phyloP scores from a whole-genome alignment of 768 basidiomycete species.

The Tubosaeta sp. region DNA sequence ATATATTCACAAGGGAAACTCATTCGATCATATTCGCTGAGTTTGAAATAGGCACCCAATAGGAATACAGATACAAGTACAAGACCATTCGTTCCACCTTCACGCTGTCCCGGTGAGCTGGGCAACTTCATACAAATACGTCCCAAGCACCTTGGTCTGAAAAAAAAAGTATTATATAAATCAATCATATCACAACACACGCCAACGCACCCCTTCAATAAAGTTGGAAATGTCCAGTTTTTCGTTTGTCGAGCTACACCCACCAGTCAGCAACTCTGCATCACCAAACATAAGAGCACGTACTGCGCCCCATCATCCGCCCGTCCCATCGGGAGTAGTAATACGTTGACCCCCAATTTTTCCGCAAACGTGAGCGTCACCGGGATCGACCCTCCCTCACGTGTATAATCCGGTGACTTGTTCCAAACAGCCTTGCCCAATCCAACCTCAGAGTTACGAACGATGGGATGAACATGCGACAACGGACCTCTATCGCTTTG shows the following conservation, averaged over 20 bases:
- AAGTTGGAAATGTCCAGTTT: conserved; percentile 90
- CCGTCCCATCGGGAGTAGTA: conserved; percentile 89
- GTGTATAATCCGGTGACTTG: conserved; percentile 73
- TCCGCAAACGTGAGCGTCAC: conserved; percentile 94
- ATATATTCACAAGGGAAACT: background rate
- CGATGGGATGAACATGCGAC: background rate
- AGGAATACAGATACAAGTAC: background rate
- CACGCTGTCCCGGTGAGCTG: conserved; percentile 12
- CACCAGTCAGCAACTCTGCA: background rate
- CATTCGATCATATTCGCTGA: conserved; percentile 14
- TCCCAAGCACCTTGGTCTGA: conserved; percentile 33
- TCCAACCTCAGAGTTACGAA: background rate
- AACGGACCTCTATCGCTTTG: conserved; percentile 68
- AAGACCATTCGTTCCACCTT: conserved; percentile 1
- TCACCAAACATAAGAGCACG: conserved; percentile 27
- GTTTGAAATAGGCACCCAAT: conserved; percentile 11
- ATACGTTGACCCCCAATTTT: conserved; percentile 77
- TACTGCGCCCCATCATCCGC: conserved; percentile 94
- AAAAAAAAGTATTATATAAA: too few relatives aligned
- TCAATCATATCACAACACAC: conserved; percentile 1
- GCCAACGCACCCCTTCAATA: conserved; percentile 62
- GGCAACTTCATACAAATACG: conserved; percentile 31
- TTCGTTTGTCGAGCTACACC: conserved; percentile 81
- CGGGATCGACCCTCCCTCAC: conserved; percentile 94
- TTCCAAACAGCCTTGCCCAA: conserved; percentile 48